phyloP scores from a whole-genome alignment of 83 land plant species.

The Picea mariana region DNA sequence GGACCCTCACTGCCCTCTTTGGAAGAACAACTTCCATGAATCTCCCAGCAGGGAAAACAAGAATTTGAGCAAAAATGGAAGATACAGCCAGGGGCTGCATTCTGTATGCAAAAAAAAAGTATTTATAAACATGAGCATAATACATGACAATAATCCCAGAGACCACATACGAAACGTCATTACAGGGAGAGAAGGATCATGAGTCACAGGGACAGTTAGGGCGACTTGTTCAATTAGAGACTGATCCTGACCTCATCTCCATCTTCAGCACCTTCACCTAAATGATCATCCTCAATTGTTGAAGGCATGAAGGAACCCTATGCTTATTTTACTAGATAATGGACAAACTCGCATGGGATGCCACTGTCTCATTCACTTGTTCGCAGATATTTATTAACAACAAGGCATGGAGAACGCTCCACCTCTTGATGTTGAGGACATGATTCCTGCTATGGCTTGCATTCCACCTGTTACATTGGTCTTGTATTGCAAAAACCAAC shows the following conservation, averaged over 20 bases:
- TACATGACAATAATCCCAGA: conserved; percentile 43
- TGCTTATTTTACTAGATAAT: too few species aligned
- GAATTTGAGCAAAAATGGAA: conserved; percentile 46
- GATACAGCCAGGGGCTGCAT: conserved; percentile 29
- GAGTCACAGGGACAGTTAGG: conserved; percentile 54
- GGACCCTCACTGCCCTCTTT: background rate
- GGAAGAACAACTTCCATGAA: conserved; percentile 55
- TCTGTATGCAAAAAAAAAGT: conserved; percentile 54
- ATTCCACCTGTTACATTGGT: too few species aligned
- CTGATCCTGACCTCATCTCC: conserved; percentile 26
- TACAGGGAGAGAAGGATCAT: conserved; percentile 46
- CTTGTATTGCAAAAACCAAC: too few species aligned
- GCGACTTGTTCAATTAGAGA: conserved; percentile 56
- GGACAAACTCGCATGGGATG: too few species aligned
- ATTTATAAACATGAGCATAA: conserved; percentile 44
- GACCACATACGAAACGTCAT: conserved; percentile 65
- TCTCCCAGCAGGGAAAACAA: conserved; percentile 40
- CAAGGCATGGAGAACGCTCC: too few species aligned
- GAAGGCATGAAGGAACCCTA: background rate
- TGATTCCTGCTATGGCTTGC: too few species aligned
- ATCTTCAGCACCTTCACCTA: background rate
- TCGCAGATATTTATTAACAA: too few species aligned
- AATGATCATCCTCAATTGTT: background rate
- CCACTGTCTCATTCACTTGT: too few species aligned
- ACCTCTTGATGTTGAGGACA: too few species aligned